A percentile compares a stretch with the other conserved stretches of the same genome.
Evolutionary conservation across 2,329 filamentous ascomycete genomes (phyloP).

Genomic region (Drechmeria coniospora): DNA sequence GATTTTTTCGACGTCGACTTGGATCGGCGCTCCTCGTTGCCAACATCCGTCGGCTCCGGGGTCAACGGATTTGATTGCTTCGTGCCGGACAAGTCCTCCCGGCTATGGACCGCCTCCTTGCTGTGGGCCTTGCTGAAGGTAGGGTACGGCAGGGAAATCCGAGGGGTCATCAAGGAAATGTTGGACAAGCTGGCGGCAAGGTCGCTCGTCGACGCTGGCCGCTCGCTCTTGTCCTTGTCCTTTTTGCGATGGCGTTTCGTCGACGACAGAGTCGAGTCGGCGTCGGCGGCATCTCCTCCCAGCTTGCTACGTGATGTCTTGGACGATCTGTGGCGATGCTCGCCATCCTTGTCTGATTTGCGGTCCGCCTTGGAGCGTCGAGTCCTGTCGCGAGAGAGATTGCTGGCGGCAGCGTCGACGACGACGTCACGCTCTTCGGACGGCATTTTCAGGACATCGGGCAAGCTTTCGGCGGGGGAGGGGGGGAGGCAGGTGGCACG

Average conservation of each 20-base stretch:
- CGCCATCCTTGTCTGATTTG: conserved; percentile 17
- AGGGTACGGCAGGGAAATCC: conserved; percentile 55
- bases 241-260: conserved; percentile 16
- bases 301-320: conserved; percentile 26
- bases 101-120: conserved; percentile 64
- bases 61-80: conserved; percentile 35
- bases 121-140: conserved; percentile 81
- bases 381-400: conserved; percentile 19
- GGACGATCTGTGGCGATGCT: conserved; percentile 22
- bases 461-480: conserved; percentile 1
- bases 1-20: conserved; percentile 28
- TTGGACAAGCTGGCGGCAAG: conserved; percentile 31
- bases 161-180: conserved; percentile 24
- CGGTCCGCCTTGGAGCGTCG: conserved; percentile 23
- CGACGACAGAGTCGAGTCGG: conserved; percentile 20
- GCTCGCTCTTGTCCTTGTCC: conserved; percentile 17
- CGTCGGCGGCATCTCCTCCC: conserved; percentile 24
- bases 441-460: conserved; percentile 22
- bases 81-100: conserved; percentile 29
- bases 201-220: conserved; percentile 27
- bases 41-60: conserved; percentile 57
- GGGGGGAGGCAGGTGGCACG: neutral
- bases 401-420: conserved; percentile 13
- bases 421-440: conserved; percentile 27
- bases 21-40: conserved; percentile 23